phyloP scores from a whole-genome alignment of 108 stramenopile species.

The Cylindrotheca closterium region DNA sequence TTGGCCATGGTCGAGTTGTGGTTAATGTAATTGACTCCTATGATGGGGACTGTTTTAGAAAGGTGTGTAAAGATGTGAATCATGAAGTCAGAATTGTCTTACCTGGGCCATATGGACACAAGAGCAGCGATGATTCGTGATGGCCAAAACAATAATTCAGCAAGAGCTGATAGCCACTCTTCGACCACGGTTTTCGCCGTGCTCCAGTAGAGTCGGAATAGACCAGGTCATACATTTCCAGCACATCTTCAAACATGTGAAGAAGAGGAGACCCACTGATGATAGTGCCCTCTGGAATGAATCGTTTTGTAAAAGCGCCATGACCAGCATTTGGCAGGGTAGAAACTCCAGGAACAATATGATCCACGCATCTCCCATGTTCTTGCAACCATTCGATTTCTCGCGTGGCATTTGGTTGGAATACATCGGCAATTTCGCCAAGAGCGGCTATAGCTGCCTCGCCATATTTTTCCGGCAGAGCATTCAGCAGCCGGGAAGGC shows the following conservation, averaged over 20 bases:
- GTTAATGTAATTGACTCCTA: slow-evolving; percentile 62
- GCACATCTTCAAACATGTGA: slow-evolving; percentile 37
- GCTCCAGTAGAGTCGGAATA: slow-evolving; percentile 41
- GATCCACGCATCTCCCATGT: slow-evolving; percentile 30
- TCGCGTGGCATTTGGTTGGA: slow-evolving; percentile 27
- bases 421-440: slow-evolving; percentile 5
- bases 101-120: slow-evolving; percentile 53
- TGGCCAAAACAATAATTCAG: slow-evolving; percentile 80
- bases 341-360: slow-evolving; percentile 34
- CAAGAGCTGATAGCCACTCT: slow-evolving; percentile 45
- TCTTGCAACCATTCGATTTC: slow-evolving; percentile 34
- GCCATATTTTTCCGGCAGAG: slow-evolving; percentile 1
- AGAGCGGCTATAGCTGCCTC: background rate
- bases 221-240: slow-evolving; percentile 41
- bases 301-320: slow-evolving; percentile 69
- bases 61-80: no score
- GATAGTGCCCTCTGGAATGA: slow-evolving; percentile 27
- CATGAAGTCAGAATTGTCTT: no score
- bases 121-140: slow-evolving; percentile 38
- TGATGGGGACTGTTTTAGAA: no score
- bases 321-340: slow-evolving; percentile 53
- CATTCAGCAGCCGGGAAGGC: slow-evolving; percentile 8
- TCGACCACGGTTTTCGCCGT: background rate
- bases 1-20: slow-evolving; percentile 45
- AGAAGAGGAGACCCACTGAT: slow-evolving; percentile 57